Evolutionary conservation across 2,329 filamentous ascomycete genomes (phyloP).

Genomic region (Pestalotiopsis sp.): DNA sequence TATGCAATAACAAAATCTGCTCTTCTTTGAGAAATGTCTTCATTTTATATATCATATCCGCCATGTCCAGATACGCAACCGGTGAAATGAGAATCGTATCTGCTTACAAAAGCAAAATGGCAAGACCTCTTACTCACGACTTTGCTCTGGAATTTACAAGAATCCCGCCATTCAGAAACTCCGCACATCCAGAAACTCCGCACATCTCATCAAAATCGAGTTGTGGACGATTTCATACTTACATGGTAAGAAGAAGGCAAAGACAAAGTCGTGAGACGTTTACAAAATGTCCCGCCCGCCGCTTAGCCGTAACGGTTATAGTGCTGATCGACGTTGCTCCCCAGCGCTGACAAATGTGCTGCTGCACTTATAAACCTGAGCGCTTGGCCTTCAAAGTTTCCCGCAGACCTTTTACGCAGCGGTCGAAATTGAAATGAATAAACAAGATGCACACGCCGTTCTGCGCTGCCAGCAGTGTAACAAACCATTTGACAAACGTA

Average conservation of each 20-base stretch:
- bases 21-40: neutral
- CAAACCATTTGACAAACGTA: slow-evolving; percentile 44
- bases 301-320: neutral
- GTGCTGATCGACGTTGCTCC: neutral
- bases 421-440: slow-evolving; percentile 9
- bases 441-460: slow-evolving; percentile 18
- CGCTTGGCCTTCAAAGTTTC: neutral
- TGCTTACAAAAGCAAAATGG: neutral
- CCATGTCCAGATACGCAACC: neutral
- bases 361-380: neutral
- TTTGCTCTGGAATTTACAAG: no score
- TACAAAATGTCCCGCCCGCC: slow-evolving; percentile 11
- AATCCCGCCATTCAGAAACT: no score
- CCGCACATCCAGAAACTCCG: no score
- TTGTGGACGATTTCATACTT: neutral
- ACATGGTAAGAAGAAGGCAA: neutral
- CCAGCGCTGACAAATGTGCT: slow-evolving; percentile 6
- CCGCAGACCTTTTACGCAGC: neutral
- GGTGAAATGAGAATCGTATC: neutral
- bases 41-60: neutral
- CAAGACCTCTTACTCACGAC: neutral
- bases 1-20: neutral
- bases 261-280: neutral
- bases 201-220: no score
- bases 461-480: slow-evolving; percentile 39